Percentiles rank a stretch among this genome's conserved stretches.
These are phyloP conservation scores for Podaxis sp. DNA, from an alignment of 768 basidiomycete genomes.

Conservation along the genomic window DNA sequence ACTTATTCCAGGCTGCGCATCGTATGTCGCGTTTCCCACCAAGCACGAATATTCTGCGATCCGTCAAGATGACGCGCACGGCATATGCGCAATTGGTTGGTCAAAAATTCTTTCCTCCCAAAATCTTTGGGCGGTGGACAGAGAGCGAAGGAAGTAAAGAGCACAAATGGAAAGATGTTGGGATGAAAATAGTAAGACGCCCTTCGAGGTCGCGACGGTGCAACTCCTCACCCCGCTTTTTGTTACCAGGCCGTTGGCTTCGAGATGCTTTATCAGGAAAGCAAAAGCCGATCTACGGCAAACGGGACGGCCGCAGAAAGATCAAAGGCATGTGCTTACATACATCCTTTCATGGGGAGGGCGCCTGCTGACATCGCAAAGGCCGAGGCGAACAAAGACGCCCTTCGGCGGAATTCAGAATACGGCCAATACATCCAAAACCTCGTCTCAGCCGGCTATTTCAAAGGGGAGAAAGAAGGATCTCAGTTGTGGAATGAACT, in stretches of 20 bases:
- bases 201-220: neutral
- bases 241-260: conserved; percentile 81
- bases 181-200: conserved; percentile 84
- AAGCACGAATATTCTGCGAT: conserved; percentile 53
- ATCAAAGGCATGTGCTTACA: conserved; percentile 46
- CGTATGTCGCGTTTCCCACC: conserved; percentile 92
- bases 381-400: conserved; percentile 67
- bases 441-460: conserved; percentile 68
- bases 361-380: conserved; percentile 25
- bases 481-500: conserved; percentile 73
- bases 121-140: conserved; percentile 76
- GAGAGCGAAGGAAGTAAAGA: conserved; percentile 64
- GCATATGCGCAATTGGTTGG: conserved; percentile 93
- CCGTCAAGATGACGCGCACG: conserved; percentile 80
- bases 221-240: neutral
- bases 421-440: conserved; percentile 72
- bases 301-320: conserved; percentile 35
- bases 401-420: conserved; percentile 62
- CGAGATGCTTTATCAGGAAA: conserved; percentile 94
- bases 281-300: conserved; percentile 53
- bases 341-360: neutral
- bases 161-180: conserved; percentile 80
- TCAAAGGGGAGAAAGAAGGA: conserved; percentile 74
- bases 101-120: conserved; percentile 91
- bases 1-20: conserved; percentile 66